These are phyloP conservation scores for Ramaria rubella DNA, from an alignment of 768 basidiomycete genomes.

Conservation along the genomic window DNA sequence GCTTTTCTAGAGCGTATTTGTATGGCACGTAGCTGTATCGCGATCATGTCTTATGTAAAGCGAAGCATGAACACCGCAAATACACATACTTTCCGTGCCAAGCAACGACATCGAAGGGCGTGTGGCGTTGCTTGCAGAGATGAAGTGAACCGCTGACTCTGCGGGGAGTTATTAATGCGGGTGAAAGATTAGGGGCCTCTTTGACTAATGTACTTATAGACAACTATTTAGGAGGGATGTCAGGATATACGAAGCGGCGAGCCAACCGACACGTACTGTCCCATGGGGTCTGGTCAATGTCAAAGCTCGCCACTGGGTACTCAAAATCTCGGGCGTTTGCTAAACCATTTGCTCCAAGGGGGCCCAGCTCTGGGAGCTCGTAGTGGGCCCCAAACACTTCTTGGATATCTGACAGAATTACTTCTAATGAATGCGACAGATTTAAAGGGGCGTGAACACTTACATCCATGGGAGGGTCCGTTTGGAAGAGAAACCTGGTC, in stretches of 20 bases:
- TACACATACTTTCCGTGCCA: constrained; percentile 64
- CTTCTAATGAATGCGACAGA: not conserved
- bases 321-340: constrained; percentile 63
- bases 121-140: constrained; percentile 50
- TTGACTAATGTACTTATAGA: constrained; percentile 40
- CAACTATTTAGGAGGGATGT: constrained; percentile 31
- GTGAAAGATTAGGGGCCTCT: not conserved
- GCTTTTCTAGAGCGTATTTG: constrained; percentile 62
- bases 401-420: constrained; percentile 49
- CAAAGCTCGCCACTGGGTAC: constrained; percentile 55
- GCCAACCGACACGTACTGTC: constrained; percentile 35
- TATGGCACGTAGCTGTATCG: constrained; percentile 50
- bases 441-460: constrained; percentile 26
- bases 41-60: not conserved
- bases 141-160: constrained; percentile 52
- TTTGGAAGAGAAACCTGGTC: constrained; percentile 44
- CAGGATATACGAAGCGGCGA: not conserved
- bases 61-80: not conserved
- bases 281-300: constrained; percentile 57
- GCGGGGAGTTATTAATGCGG: not conserved
- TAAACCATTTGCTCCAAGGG: constrained; percentile 59
- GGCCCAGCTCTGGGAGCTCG: constrained; percentile 56
- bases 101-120: constrained; percentile 67
- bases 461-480: constrained; percentile 57
- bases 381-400: constrained; percentile 62